Evolutionary conservation across 2,329 filamentous ascomycete genomes (phyloP).

Genomic region (Coniochaeta sp.): DNA sequence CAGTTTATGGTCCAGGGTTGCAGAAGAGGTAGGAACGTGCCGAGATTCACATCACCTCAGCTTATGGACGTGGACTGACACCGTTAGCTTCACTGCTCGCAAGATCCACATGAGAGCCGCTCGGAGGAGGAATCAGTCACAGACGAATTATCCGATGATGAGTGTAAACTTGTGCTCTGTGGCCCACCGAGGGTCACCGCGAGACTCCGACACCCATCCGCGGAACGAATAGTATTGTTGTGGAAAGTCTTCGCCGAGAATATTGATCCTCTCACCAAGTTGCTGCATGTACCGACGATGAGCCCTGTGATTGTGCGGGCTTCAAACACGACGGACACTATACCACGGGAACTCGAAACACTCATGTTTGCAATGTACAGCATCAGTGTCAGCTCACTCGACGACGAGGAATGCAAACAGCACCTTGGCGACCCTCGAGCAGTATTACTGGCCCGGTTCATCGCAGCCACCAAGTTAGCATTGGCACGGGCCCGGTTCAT

Average conservation of each 20-base stretch:
- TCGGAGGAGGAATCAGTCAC: not conserved
- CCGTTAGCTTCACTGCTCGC: conserved; percentile 17
- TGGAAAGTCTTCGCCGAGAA: conserved; percentile 50
- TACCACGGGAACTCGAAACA: conserved; percentile 31
- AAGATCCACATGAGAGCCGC: conserved; percentile 16
- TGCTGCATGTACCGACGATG: conserved; percentile 47
- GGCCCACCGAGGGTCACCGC: not conserved
- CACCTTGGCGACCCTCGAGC: conserved; percentile 10
- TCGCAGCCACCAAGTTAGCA: conserved; percentile 9
- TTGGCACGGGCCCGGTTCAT: conserved; percentile 22
- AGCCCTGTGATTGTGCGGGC: conserved; percentile 25
- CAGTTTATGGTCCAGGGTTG: conserved; percentile 12
- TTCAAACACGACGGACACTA: conserved; percentile 28
- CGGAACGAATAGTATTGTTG: not conserved
- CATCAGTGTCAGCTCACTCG: conserved; percentile 33
- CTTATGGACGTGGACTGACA: conserved; percentile 7
- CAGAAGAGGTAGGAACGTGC: conserved; percentile 12
- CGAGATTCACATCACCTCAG: not conserved
- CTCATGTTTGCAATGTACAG: conserved; percentile 41
- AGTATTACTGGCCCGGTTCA: conserved; percentile 13
- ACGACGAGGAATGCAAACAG: conserved; percentile 26
- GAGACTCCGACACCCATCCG: not conserved
- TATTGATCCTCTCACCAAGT: conserved; percentile 48
- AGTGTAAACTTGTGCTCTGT: not conserved
- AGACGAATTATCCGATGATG: not conserved